Evolutionary conservation across 2,329 filamentous ascomycete species (phyloP).

Genomic region (Amylocarpus encephaloides): DNA sequence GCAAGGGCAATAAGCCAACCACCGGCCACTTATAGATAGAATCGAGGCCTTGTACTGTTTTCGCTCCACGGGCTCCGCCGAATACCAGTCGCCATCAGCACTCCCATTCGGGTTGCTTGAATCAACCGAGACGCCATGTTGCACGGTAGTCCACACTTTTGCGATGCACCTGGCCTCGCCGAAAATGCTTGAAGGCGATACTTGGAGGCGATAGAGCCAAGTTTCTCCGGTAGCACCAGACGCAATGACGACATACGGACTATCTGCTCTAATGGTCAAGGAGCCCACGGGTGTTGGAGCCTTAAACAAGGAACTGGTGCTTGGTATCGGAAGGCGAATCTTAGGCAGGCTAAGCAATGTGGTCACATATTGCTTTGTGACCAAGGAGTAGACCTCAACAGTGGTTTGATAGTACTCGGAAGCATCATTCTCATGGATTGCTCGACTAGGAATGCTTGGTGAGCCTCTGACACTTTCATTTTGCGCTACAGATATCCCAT

Average conservation of each 20-base stretch:
- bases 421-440: conserved; percentile 30
- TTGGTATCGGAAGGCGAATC: conserved; percentile 50
- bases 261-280: conserved; percentile 66
- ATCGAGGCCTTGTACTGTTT: conserved; percentile 53
- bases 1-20: conserved; percentile 70
- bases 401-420: conserved; percentile 73
- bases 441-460: conserved; percentile 34
- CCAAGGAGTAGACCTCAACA: conserved; percentile 82
- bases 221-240: conserved; percentile 84
- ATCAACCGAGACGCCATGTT: conserved; percentile 47
- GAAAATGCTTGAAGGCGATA: conserved; percentile 34
- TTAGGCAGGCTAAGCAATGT: conserved; percentile 67
- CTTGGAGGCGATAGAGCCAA: conserved; percentile 61
- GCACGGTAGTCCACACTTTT: conserved; percentile 87
- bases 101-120: conserved; percentile 13
- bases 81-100: conserved; percentile 31
- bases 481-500: conserved; percentile 15
- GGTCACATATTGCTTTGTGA: conserved; percentile 63
- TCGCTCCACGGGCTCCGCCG: conserved; percentile 34
- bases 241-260: conserved; percentile 64
- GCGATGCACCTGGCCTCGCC: conserved; percentile 55
- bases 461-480: conserved; percentile 25
- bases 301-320: conserved; percentile 57
- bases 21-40: conserved; percentile 63
- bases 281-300: conserved; percentile 66